phyloP scores from a whole-genome alignment of 208 protist species.

The Spongospora subterranea region DNA sequence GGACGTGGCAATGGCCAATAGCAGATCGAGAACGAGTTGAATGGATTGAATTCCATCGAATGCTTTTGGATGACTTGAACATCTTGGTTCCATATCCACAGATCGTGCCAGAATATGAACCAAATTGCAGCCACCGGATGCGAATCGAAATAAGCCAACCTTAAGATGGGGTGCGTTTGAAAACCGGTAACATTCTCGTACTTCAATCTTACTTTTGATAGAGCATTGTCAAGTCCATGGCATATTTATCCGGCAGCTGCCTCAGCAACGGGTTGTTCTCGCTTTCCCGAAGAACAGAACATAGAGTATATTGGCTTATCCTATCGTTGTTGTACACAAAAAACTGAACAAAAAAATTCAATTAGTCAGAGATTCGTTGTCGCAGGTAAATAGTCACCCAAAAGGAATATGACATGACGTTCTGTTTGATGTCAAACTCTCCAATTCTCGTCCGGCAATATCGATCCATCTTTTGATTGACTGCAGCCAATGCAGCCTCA shows the following conservation, averaged over 20 bases:
- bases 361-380: neutral
- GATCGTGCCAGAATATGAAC: slow-evolving; percentile 49
- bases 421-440: neutral
- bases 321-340: slow-evolving; percentile 8
- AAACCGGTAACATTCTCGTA: neutral
- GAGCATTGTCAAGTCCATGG: neutral
- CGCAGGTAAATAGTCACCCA: neutral
- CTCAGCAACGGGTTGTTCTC: slow-evolving; percentile 7
- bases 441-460: neutral
- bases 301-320: slow-evolving; percentile 14
- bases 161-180: neutral
- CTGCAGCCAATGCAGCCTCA: neutral
- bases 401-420: slow-evolving; percentile 34
- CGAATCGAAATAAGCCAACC: slow-evolving; percentile 40
- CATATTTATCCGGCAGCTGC: slow-evolving; percentile 11
- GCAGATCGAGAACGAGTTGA: neutral
- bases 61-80: neutral
- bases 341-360: neutral
- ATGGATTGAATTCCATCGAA: neutral
- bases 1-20: neutral
- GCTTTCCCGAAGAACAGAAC: neutral
- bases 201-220: slow-evolving; percentile 30
- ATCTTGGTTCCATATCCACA: slow-evolving; percentile 54
- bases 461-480: neutral
- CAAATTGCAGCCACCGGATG: neutral